A percentile compares a stretch with the other conserved stretches of the same genome.
phyloP scores from a whole-genome alignment of 2,329 filamentous ascomycete species.

The Reticulascus tulasneorum region DNA sequence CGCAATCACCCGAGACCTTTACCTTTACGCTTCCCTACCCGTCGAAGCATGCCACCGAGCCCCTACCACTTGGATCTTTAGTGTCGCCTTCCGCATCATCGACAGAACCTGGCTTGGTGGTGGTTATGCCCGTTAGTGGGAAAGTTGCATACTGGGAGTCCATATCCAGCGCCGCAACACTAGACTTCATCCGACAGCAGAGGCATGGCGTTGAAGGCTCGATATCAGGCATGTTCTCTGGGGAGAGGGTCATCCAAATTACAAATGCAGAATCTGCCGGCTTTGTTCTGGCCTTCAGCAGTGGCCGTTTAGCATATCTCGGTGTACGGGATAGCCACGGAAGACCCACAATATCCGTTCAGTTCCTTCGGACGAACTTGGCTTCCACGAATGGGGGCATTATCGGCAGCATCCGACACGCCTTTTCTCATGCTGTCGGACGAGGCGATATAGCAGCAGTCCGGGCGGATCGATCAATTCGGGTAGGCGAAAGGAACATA shows the following conservation, averaged over 20 bases:
- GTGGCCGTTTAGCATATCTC: conserved; percentile 81
- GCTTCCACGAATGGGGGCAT: conserved; percentile 60
- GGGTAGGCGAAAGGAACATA: conserved; percentile 79
- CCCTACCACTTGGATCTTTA: conserved; percentile 77
- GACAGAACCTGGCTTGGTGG: conserved; percentile 80
- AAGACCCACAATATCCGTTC: conserved; percentile 72
- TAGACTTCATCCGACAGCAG: conserved; percentile 79
- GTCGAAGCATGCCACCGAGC: conserved; percentile 61
- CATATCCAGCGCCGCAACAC: conserved; percentile 79
- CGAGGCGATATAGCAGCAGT: conserved; percentile 79
- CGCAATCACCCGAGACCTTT: conserved; percentile 70
- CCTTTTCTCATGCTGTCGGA: conserved; percentile 64
- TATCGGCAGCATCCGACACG: conserved; percentile 76
- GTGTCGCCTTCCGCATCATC: conserved; percentile 73
- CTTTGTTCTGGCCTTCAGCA: conserved; percentile 80
- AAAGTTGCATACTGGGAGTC: conserved; percentile 95
- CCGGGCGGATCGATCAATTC: conserved; percentile 64
- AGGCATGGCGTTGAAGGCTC: conserved; percentile 73
- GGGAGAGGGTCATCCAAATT: conserved; percentile 73
- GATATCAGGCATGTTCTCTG: conserved; percentile 70
- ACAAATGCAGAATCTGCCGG: conserved; percentile 81
- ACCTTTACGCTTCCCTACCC: conserved; percentile 74
- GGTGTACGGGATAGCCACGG: conserved; percentile 84
- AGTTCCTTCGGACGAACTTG: conserved; percentile 65
- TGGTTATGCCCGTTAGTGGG: conserved; percentile 79